Evolutionary conservation across 2,329 filamentous ascomycete species (phyloP).

Genomic region (Colletotrichum cuscutae): DNA sequence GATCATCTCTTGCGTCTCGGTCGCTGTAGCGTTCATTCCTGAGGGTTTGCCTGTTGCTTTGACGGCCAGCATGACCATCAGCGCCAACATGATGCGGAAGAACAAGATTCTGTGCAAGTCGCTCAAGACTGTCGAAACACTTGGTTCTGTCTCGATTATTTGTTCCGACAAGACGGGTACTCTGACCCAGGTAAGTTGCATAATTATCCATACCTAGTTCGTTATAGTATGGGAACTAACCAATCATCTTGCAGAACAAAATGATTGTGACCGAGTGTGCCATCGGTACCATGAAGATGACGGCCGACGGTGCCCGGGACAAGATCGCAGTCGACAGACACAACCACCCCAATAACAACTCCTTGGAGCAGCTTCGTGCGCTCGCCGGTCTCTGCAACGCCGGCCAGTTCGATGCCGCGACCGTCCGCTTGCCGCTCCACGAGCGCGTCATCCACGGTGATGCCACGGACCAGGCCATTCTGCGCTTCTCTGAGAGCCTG

Average conservation of each 20-base stretch:
- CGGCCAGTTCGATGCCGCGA: slow-evolving; percentile 77
- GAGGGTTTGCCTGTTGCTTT: slow-evolving; percentile 78
- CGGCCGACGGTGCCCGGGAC: slow-evolving; percentile 61
- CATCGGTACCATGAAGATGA: slow-evolving; percentile 62
- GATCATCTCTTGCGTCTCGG: slow-evolving; percentile 78
- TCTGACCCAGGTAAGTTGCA: slow-evolving; percentile 61
- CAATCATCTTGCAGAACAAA: slow-evolving; percentile 61
- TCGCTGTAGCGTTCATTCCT: slow-evolving; percentile 81
- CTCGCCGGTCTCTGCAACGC: slow-evolving; percentile 78
- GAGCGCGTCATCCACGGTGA: slow-evolving; percentile 77
- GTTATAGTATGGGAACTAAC: neutral
- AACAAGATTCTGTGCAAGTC: slow-evolving; percentile 85
- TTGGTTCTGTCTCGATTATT: slow-evolving; percentile 78
- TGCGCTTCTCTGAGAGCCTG: slow-evolving; percentile 76
- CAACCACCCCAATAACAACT: slow-evolving; percentile 46
- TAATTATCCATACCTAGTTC: no score
- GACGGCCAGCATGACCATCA: slow-evolving; percentile 78
- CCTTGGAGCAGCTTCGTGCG: slow-evolving; percentile 68
- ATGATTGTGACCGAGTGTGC: slow-evolving; percentile 79
- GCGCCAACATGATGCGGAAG: slow-evolving; percentile 79
- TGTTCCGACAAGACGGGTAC: slow-evolving; percentile 84
- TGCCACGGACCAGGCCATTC: slow-evolving; percentile 79
- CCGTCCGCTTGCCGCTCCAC: slow-evolving; percentile 65
- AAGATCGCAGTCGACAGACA: slow-evolving; percentile 41
- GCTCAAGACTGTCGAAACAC: slow-evolving; percentile 80